Evolutionary conservation across 2,329 filamentous ascomycete genomes (phyloP), one percentile per base, ranked within the genome.

Genomic region (Colletotrichum euphorbiae): DNA sequence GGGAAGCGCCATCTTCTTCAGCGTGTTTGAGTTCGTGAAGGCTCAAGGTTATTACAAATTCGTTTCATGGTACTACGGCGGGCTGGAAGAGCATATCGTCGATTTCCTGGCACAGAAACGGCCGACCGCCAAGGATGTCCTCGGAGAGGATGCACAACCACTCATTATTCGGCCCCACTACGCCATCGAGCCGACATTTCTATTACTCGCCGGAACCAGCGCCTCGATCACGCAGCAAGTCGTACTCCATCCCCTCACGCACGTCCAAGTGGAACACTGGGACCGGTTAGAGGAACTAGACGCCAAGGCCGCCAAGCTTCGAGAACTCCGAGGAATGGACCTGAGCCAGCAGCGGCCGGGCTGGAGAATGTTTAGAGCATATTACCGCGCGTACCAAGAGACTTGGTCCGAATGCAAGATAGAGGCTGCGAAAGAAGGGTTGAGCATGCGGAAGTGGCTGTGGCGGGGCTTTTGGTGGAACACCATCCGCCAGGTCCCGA

Each of bases 21-120:
- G 86, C 72, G 87, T 87, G 0, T 94, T 94, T 71, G 92, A 94
- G 78, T 92, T 89, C 54, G 81, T 93, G 74, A 94, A 94, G 76
- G 90, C 89, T 11, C 91, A 94, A 75, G 84, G 84, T 12, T 91
- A 92, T 78, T 93, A 93, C 77, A 81, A 81, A 50, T 94, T 91
- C 74, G 87, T 94, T 36, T 87, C 85, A 13, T 89, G 87, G 81
- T 92, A 90, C 75, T 94, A 94, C 72, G 87, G 89, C 31, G 84
- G 84, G 1, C 76, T 89, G 24, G 84, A 82, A 31, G 81, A 83
- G 45, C 83, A 87, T 38, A 82, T 82, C 12, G 79, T 89, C 58
- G 80, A 87, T 62, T 72, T 83, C 1, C 77, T 87, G 0, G 84
- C 84, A 8, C 78, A 77, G 65, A 84, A 83, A 73, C 79, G 84